Percentiles rank a stretch among this genome's conserved stretches.
phyloP scores from a whole-genome alignment of 352 stramenopile species.

The Pythium sukuiense region DNA sequence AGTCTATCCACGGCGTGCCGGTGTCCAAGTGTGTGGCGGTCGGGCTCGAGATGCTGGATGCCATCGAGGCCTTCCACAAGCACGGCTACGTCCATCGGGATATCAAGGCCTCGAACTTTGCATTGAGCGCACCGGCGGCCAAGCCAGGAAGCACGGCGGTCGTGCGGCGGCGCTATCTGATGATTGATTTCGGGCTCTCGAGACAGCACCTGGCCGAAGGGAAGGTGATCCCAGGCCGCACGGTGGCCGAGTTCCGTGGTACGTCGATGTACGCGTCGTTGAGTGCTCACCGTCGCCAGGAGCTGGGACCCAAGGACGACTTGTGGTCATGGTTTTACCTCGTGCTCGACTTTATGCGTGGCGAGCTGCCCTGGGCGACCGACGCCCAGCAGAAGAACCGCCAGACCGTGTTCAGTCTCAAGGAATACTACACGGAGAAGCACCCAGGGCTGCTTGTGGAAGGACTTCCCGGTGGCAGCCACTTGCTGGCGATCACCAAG shows the following conservation, averaged over 20 bases:
- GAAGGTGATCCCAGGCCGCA: slow-evolving; percentile 56
- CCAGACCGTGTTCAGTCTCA: slow-evolving; percentile 73
- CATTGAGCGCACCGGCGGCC: slow-evolving; percentile 38
- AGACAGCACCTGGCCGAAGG: slow-evolving; percentile 71
- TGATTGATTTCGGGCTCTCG: slow-evolving; percentile 88
- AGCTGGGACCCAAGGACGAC: slow-evolving; percentile 84
- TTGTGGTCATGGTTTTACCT: slow-evolving; percentile 90
- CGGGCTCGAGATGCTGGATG: slow-evolving; percentile 86
- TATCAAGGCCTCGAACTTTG: slow-evolving; percentile 91
- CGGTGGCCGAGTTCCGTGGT: slow-evolving; percentile 80
- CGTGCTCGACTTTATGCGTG: slow-evolving; percentile 87
- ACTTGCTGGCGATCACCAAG: slow-evolving; percentile 77
- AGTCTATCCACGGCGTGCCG: slow-evolving; percentile 79
- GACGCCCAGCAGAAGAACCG: slow-evolving; percentile 87
- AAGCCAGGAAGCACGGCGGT: slow-evolving; percentile 30
- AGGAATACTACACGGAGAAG: slow-evolving; percentile 84
- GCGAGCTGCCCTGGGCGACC: slow-evolving; percentile 77
- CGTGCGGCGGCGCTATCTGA: slow-evolving; percentile 52
- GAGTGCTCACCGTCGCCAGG: slow-evolving; percentile 76
- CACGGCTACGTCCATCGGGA: slow-evolving; percentile 88
- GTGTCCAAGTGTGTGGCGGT: slow-evolving; percentile 70
- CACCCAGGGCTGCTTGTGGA: slow-evolving; percentile 69
- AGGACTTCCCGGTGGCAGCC: slow-evolving; percentile 58
- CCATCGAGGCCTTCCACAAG: slow-evolving; percentile 83
- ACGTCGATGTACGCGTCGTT: slow-evolving; percentile 90